Base-by-base conservation (phyloP, 306 rosid species). In the Vicia sativa region DNA sequence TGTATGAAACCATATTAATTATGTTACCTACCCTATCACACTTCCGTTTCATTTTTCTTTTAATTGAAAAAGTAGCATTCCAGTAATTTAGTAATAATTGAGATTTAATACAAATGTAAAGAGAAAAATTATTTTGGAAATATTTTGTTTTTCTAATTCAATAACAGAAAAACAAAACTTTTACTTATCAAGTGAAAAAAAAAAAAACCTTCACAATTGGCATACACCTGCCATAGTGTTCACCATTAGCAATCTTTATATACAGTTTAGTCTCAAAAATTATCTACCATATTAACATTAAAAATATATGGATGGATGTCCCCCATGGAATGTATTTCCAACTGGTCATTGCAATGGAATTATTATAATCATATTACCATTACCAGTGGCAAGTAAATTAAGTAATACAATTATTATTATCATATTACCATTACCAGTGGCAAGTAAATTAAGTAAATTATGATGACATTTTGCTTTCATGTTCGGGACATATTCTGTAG, bases 401-500 rank as follows among this genome's bases (percentile, higher is more conserved):
- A n/a, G n/a, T n/a, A n/a, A n/a, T n/a, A n/a, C n/a, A n/a, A n/a
- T n/a, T n/a, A n/a, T 23, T 25, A 25, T 25, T 3, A 25, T 25
- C 28, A 1, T 2, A 31, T 35, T 9, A 29, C 13, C n/a, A 52
- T 43, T 29, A 18, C 19, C 7, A 42, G 21, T 38, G 31, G 25
- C n/a, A 42, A 6, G 31, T 7, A 25, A 23, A 26, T 26, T 11
- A 16, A 9, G 31, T 7, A 23, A 25, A 28, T 26, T 12, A 18
- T 13, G 13, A 50, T 67, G 72, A 67, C 12, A 15, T 50, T 23
- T 31, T 29, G 23, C 11, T 45, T 67, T 21, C 21, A 71, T 63
- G 31, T 29, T 55, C 48, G 31, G 29, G 13, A 67, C 57, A 45
- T 45, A 34, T 56, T 41, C 37, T 67, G 56, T 92, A 95, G 99